phyloP scores from a whole-genome alignment of 495 filamentous ascomycete species.

The Penicillium subrubescens region DNA sequence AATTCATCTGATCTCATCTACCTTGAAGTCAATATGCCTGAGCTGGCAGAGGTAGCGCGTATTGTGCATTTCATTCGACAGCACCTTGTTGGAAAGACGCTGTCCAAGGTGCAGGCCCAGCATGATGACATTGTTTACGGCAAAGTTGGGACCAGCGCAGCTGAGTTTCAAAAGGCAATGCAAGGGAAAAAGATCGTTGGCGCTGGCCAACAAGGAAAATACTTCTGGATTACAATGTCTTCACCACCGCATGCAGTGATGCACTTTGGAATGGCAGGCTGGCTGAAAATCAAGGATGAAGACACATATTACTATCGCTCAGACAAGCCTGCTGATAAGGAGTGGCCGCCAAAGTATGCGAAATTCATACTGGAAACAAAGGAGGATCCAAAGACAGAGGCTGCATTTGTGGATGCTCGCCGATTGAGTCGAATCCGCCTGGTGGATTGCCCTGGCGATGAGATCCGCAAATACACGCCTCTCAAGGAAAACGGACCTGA shows the following conservation, averaged over 20 bases:
- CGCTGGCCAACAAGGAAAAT: constrained; percentile 88
- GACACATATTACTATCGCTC: constrained; percentile 77
- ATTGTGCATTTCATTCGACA: constrained; percentile 80
- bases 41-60: constrained; percentile 84
- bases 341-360: constrained; percentile 89
- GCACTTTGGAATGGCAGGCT: constrained; percentile 90
- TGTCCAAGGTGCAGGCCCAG: constrained; percentile 66
- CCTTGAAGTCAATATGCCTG: constrained; percentile 60
- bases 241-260: constrained; percentile 83
- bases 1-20: not conserved
- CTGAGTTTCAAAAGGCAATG: constrained; percentile 70
- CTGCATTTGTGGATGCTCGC: constrained; percentile 82
- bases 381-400: constrained; percentile 61
- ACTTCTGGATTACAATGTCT: constrained; percentile 83
- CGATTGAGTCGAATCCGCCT: constrained; percentile 77
- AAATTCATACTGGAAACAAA: constrained; percentile 79
- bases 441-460: constrained; percentile 73
- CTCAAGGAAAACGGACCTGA: constrained; percentile 92
- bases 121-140: constrained; percentile 85
- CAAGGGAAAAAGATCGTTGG: constrained; percentile 74
- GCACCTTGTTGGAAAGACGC: constrained; percentile 79
- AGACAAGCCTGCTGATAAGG: constrained; percentile 57
- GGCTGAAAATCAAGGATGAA: constrained; percentile 81
- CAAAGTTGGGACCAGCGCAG: constrained; percentile 77
- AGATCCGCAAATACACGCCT: constrained; percentile 76